phyloP scores from a whole-genome alignment of 441 rosid species.

The Brassica hybrid region DNA sequence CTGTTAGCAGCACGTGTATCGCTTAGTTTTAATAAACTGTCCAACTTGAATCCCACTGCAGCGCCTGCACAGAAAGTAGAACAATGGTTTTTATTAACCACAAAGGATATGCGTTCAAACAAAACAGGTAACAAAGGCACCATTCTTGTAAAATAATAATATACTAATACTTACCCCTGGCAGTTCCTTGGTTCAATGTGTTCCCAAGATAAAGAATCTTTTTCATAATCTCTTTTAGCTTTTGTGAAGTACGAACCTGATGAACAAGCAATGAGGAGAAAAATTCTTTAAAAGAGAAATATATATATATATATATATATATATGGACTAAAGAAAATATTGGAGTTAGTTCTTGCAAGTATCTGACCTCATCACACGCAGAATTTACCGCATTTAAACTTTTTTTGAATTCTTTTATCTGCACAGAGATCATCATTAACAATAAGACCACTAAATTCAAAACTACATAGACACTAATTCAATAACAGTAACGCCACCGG shows the following conservation, averaged over 20 bases:
- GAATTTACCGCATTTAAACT: conserved; percentile 84
- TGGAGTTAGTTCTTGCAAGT: conserved; percentile 33
- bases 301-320: too few relatives aligned
- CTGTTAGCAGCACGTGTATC: conserved; percentile 93
- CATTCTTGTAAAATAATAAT: conserved; percentile 6
- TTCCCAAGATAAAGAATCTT: conserved; percentile 90
- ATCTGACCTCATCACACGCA: conserved; percentile 87
- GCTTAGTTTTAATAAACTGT: conserved; percentile 89
- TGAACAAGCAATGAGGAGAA: conserved; percentile 37
- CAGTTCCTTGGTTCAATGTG: conserved; percentile 95
- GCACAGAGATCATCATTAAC: conserved; percentile 28
- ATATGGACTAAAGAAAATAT: conserved; percentile 8
- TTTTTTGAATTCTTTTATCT: conserved; percentile 88
- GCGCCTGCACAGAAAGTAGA: conserved; percentile 69
- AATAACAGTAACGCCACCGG: conserved; percentile 48
- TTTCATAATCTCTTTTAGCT: conserved; percentile 94
- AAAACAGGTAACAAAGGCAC: conserved; percentile 14
- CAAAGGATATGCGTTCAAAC: conserved; percentile 19
- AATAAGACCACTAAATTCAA: conserved; percentile 13
- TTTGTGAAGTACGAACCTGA: conserved; percentile 85
- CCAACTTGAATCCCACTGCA: conserved; percentile 98
- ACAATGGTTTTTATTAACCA: conserved; percentile 25
- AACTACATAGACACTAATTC: conserved; percentile 1
- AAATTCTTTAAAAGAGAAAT: conserved; percentile 30
- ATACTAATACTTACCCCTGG: conserved; percentile 68